These are phyloP conservation scores for Pogostemon cablin DNA, from an alignment of 257 asterid genomes.

Conservation along the genomic window DNA sequence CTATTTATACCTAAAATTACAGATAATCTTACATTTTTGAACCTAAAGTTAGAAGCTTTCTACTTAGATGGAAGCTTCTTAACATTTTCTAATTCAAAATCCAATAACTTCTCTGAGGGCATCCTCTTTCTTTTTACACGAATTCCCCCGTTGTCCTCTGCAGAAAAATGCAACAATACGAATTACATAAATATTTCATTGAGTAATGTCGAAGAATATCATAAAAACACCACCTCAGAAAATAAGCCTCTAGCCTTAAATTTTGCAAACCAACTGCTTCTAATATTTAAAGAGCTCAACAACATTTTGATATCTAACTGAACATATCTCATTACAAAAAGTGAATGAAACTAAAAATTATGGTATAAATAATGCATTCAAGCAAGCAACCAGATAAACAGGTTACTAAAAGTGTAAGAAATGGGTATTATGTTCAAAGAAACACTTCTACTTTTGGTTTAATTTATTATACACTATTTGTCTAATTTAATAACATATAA, in stretches of 20 bases:
- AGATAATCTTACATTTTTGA: slow-evolving; percentile 28
- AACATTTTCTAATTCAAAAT: slow-evolving; percentile 56
- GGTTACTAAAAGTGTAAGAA: neutral
- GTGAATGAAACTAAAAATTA: neutral
- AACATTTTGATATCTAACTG: neutral
- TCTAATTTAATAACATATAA: neutral
- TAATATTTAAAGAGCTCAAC: slow-evolving; percentile 14
- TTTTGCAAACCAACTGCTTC: slow-evolving; percentile 11
- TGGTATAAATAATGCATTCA: neutral
- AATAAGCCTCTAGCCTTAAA: neutral
- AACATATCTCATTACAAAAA: neutral
- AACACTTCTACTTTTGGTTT: slow-evolving; percentile 2
- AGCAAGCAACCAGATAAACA: slow-evolving; percentile 17
- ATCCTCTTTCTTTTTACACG: slow-evolving; percentile 61
- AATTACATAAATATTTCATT: neutral
- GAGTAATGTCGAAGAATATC: slow-evolving; percentile 1
- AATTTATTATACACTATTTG: slow-evolving; percentile 1
- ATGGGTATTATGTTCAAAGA: neutral
- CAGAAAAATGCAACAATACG: slow-evolving; percentile 47
- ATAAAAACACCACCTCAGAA: neutral
- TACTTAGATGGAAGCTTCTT: slow-evolving; percentile 51
- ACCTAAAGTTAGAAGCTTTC: slow-evolving; percentile 48
- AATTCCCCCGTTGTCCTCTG: slow-evolving; percentile 71
- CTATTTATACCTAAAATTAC: slow-evolving; percentile 25
- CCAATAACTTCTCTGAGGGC: slow-evolving; percentile 72